Conservation (phyloP, 768 basidiomycete species). For the Postia placenta region DNA sequence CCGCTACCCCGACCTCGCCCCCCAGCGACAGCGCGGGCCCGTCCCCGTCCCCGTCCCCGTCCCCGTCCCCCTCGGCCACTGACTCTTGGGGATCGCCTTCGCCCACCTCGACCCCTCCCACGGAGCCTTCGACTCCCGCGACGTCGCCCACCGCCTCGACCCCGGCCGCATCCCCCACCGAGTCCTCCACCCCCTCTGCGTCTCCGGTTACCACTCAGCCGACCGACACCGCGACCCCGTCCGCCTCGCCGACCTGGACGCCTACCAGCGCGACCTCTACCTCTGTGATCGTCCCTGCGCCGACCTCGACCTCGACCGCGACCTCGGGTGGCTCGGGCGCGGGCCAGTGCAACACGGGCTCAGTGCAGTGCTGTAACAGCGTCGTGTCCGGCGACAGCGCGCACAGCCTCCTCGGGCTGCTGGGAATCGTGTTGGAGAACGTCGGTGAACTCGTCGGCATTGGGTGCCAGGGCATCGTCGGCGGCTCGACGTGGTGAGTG, state of each 20-base stretch:
- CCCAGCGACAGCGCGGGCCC: too few relatives aligned
- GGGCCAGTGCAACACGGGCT: slow-evolving; percentile 24
- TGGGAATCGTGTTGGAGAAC: slow-evolving; percentile 10
- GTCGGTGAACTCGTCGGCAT: slow-evolving; percentile 16
- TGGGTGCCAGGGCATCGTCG: slow-evolving; percentile 12
- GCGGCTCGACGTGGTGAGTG: slow-evolving; percentile 17
- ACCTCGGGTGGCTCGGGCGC: slow-evolving; percentile 5
- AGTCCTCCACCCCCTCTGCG: not conserved
- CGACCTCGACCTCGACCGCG: not conserved
- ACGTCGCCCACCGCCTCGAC: not conserved
- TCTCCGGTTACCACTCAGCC: too few relatives aligned
- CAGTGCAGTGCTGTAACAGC: slow-evolving; percentile 25
- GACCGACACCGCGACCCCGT: not conserved
- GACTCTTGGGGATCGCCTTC: not conserved
- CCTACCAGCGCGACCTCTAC: not conserved
- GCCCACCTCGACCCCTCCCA: not conserved
- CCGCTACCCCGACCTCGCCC: not conserved
- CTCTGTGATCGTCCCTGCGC: not conserved
- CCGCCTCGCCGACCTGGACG: not conserved
- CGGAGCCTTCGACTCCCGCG: not conserved
- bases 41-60: not conserved
- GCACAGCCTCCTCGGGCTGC: slow-evolving; percentile 11
- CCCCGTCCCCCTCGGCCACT: not conserved
- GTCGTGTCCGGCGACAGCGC: slow-evolving; percentile 14
- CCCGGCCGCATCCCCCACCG: not conserved